Evolutionary conservation across 257 asterid species (phyloP).

Genomic region (Nicotiana obtusifolia): DNA sequence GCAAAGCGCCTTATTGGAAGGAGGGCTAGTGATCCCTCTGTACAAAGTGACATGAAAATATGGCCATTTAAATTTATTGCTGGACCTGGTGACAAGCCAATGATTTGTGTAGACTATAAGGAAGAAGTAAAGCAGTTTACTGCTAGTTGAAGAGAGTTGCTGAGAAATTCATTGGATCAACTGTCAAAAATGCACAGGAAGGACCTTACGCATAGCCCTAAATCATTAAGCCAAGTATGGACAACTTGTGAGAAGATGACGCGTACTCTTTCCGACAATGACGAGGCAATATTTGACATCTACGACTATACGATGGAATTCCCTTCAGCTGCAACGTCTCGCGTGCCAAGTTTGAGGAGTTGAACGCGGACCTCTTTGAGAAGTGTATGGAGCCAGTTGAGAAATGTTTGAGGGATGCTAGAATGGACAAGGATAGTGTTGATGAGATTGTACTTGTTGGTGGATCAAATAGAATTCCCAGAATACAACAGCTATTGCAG

Average conservation of each 20-base stretch:
- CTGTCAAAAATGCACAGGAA: slow-evolving; percentile 9
- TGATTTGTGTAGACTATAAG: slow-evolving; percentile 13
- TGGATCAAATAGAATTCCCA: slow-evolving; percentile 10
- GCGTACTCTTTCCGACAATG: not conserved
- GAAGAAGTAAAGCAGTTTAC: slow-evolving; percentile 17
- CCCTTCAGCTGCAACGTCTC: not conserved
- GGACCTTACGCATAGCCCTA: not conserved
- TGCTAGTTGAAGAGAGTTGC: slow-evolving; percentile 15
- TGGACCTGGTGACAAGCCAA: slow-evolving; percentile 19
- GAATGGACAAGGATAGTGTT: slow-evolving; percentile 4
- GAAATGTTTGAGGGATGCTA: slow-evolving; percentile 12
- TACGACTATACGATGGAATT: not conserved
- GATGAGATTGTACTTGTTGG: slow-evolving; percentile 8
- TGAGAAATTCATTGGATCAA: slow-evolving; percentile 12
- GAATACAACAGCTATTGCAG: slow-evolving; percentile 1
- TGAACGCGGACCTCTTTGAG: slow-evolving; percentile 6
- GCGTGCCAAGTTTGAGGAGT: slow-evolving; percentile 1
- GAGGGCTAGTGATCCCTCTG: slow-evolving; percentile 12
- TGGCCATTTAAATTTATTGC: slow-evolving; percentile 30
- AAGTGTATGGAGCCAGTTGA: slow-evolving; percentile 11
- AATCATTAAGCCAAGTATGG: not conserved
- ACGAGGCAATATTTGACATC: not conserved
- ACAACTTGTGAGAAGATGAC: slow-evolving; percentile 9
- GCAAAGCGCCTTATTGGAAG: slow-evolving; percentile 28
- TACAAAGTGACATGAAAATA: slow-evolving; percentile 22